Evolutionary conservation across 306 rosid species (phyloP), one percentile per base, ranked within the genome.

Genomic region (Begonia fuchsioides): DNA sequence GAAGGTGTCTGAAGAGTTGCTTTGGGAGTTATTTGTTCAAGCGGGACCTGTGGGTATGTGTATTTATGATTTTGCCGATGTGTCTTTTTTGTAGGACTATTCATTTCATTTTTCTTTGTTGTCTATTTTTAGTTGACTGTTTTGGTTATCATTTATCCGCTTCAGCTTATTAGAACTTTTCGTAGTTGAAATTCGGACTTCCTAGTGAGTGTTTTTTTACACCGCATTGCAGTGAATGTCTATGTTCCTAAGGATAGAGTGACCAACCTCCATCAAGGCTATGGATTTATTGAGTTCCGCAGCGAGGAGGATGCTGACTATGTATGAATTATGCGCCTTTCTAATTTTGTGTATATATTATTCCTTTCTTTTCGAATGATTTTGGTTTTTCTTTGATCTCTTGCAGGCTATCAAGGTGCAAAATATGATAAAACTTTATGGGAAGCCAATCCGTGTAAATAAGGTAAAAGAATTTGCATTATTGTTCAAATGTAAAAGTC

Each of bases 241-340:
- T 92, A 92, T 51, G 95, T 86, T 64, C 98, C 98, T 0, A 85
- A 77, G 64, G 98, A 92, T 59, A 85, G 98, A 66, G 98, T 92
- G 13, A 92, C 93, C 11, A 81, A 77, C 57, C 84, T 81, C 16
- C 98, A 85, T 68, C 96, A 92, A 71, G 98, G 98, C 47, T 92
- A 92, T 68, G 96, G 98, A 32, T 92, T 92, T 56, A 85, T 92
- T 39, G 98, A 92, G 58, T 85, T 92, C 47, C 78, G 98, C 8
- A 85, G 87, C 15, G 96, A 92, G 68, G 95, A 92, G 68, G 98
- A 92, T 68, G 96, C 96, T 55, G 98, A 92, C 60, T 92, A 85
- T 38, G 98, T 85, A 70, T 55, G 81, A 68, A 12, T 43, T 61
- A 11, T 41, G 12, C 12, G 14, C 12, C 35, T 19, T 49, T 12